Conservation (phyloP, 371 early-diverging fungal genomes). For the Circinella minor region DNA sequence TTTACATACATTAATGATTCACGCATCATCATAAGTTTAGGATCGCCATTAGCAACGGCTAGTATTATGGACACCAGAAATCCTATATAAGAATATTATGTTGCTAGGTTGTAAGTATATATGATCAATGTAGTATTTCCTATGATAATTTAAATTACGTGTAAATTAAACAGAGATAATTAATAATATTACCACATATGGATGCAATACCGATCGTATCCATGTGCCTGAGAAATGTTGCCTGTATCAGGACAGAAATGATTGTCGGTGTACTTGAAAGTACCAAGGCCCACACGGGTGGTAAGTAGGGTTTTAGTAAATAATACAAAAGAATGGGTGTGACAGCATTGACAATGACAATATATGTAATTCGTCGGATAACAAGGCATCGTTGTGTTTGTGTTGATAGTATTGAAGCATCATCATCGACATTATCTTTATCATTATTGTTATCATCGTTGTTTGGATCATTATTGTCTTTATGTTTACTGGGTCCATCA, state of each 20-base stretch:
- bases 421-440: conserved; percentile 8
- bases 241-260: conserved; percentile 41
- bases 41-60: conserved; percentile 49
- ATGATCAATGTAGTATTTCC: too few relatives aligned
- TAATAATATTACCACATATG: conserved; percentile 32
- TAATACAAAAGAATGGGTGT: conserved; percentile 44
- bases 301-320: conserved; percentile 35
- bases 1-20: conserved; percentile 48
- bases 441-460: background rate
- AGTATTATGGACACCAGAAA: conserved; percentile 51
- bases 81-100: conserved; percentile 22
- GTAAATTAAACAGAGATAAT: too few relatives aligned
- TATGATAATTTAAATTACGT: too few relatives aligned
- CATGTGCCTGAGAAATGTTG: conserved; percentile 32
- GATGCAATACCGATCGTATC: conserved; percentile 46
- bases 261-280: conserved; percentile 46
- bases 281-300: conserved; percentile 47
- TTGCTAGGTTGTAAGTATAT: background rate
- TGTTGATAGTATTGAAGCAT: conserved; percentile 11
- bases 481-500: too few relatives aligned
- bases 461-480: too few relatives aligned
- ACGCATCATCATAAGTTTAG: conserved; percentile 49
- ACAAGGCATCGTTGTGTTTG: conserved; percentile 20
- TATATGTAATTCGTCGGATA: conserved; percentile 24
- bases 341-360: conserved; percentile 43